Evolutionary conservation across 192 early-diverging fungal species (phyloP).

Genomic region (Martensiomyces pterosporus): DNA sequence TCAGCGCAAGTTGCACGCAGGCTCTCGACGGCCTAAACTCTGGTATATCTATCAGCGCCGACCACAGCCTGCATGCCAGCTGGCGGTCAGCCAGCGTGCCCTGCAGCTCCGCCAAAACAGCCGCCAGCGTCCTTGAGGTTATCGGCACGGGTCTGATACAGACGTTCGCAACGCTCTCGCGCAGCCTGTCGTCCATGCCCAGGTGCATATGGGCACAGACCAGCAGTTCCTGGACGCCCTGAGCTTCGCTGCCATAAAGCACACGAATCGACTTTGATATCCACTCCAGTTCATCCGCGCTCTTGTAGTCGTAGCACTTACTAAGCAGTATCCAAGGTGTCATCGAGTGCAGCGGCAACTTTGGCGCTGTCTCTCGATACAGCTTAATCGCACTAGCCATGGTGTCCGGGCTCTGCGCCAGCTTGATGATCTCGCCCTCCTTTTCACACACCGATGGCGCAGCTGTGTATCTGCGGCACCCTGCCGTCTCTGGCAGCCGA

Average conservation of each 20-base stretch:
- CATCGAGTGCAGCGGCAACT: slow-evolving; percentile 20
- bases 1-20: slow-evolving; percentile 35
- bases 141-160: slow-evolving; percentile 11
- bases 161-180: slow-evolving; percentile 9
- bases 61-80: slow-evolving; percentile 39
- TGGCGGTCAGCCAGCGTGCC: slow-evolving; percentile 18
- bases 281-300: slow-evolving; percentile 7
- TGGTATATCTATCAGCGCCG: slow-evolving; percentile 4
- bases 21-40: slow-evolving; percentile 28
- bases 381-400: slow-evolving; percentile 19
- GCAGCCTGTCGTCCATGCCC: slow-evolving; percentile 19
- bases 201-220: slow-evolving; percentile 26
- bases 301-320: slow-evolving; percentile 18
- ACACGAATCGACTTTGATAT: slow-evolving; percentile 17
- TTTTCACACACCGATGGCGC: not conserved
- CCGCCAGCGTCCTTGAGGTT: slow-evolving; percentile 10
- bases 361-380: slow-evolving; percentile 13
- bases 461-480: not conserved
- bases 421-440: slow-evolving; percentile 19
- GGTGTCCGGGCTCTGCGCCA: slow-evolving; percentile 22
- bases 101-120: slow-evolving; percentile 23
- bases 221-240: slow-evolving; percentile 24
- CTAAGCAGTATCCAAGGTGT: slow-evolving; percentile 44
- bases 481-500: not conserved
- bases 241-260: slow-evolving; percentile 4